Conservation (phyloP, 2,329 filamentous ascomycete species). For the Apiospora arundinis region DNA sequence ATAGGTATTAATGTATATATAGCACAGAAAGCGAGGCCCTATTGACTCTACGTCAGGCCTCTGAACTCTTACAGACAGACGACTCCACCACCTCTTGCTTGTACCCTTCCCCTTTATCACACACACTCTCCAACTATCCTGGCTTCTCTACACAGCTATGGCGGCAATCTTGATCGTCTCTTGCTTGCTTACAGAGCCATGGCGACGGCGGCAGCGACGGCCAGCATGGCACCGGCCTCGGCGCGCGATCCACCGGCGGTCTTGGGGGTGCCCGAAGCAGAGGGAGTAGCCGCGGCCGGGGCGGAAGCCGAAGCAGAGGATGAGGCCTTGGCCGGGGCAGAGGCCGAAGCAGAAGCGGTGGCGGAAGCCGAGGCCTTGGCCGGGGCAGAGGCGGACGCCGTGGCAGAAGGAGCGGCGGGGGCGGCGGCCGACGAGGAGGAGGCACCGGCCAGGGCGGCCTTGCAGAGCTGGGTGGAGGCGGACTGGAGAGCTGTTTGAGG, state of each 20-base stretch:
- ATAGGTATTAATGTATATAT: too few species aligned
- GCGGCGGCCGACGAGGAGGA: slow-evolving; percentile 24
- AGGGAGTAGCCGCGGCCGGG: slow-evolving; percentile 21
- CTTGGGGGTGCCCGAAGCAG: slow-evolving; percentile 24
- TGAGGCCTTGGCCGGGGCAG: slow-evolving; percentile 27
- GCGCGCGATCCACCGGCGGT: slow-evolving; percentile 34
- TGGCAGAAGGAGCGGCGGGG: not conserved
- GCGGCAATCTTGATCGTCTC: too few species aligned
- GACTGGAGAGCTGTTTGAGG: slow-evolving; percentile 26
- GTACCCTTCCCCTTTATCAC: too few species aligned
- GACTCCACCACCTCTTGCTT: too few species aligned
- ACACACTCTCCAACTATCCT: too few species aligned
- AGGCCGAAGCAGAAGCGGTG: slow-evolving; percentile 21
- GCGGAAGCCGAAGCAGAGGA: not conserved
- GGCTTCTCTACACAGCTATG: too few species aligned
- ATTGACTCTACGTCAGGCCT: too few species aligned
- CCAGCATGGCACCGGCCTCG: slow-evolving; percentile 38
- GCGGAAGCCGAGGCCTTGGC: not conserved
- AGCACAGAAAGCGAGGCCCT: too few species aligned
- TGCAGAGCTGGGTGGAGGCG: slow-evolving; percentile 30
- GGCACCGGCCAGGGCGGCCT: slow-evolving; percentile 20
- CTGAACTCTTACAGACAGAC: too few species aligned
- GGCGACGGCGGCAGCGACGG: slow-evolving; percentile 39
- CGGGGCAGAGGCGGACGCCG: not conserved
- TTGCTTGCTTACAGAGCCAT: slow-evolving; percentile 32